phyloP scores from a whole-genome alignment of 2,329 filamentous ascomycete species.

The Cytospora schulzeri region DNA sequence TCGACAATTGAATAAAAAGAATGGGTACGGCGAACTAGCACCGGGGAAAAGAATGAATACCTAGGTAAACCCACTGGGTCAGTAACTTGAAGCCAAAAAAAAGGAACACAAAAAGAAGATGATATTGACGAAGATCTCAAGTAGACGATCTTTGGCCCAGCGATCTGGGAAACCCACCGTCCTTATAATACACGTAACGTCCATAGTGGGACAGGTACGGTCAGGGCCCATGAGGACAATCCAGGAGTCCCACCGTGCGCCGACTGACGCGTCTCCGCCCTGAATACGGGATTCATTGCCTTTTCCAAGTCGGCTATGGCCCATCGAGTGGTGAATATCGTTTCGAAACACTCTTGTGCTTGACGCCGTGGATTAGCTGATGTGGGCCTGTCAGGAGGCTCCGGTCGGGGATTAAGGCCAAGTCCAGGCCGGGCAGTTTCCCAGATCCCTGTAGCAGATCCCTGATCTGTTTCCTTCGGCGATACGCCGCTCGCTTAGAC shows the following conservation, averaged over 20 bases:
- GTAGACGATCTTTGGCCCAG: conserved; percentile 10
- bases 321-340: conserved; percentile 13
- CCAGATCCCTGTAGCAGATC: conserved; percentile 20
- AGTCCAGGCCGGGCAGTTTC: not conserved
- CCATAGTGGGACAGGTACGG: not conserved
- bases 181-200: conserved; percentile 9
- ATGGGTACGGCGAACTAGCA: conserved; percentile 26
- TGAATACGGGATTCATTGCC: conserved; percentile 10
- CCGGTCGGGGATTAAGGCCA: not conserved
- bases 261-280: not conserved
- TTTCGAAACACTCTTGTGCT: conserved; percentile 27
- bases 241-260: not conserved
- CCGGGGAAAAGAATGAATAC: conserved; percentile 27
- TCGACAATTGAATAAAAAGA: conserved; percentile 16
- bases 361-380: conserved; percentile 21
- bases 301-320: conserved; percentile 3
- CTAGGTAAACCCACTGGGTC: conserved; percentile 25
- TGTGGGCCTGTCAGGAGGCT: conserved; percentile 19
- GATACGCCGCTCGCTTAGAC: conserved; percentile 24
- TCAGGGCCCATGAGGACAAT: not conserved
- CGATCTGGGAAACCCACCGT: not conserved
- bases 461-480: conserved; percentile 12
- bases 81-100: not conserved
- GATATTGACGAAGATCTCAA: conserved; percentile 17
- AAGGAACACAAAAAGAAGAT: conserved; percentile 17